These are phyloP conservation scores for Lachancea quebecensis DNA, from an alignment of 805 yeast species.

Conservation along the genomic window DNA sequence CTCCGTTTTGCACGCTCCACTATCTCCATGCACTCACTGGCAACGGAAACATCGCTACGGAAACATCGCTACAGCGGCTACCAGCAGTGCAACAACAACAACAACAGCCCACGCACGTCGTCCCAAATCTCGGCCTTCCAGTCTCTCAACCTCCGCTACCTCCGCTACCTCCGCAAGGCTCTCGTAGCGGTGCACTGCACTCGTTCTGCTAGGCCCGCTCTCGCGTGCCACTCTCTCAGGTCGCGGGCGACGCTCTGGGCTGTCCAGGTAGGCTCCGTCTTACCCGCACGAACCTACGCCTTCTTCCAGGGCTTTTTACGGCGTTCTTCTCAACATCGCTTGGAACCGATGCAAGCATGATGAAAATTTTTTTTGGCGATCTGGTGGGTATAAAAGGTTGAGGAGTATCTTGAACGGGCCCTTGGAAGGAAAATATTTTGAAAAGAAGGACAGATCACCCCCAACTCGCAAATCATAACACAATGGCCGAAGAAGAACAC, in stretches of 20 bases:
- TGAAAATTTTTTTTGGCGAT: not conserved
- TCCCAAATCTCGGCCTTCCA: no score
- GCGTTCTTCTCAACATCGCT: not conserved
- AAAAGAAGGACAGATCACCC: not conserved
- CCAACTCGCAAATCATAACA: not conserved
- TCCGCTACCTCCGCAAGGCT: not conserved
- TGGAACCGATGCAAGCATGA: not conserved
- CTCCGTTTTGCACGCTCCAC: no score
- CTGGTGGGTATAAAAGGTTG: not conserved
- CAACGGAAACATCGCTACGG: no score
- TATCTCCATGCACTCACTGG: no score
- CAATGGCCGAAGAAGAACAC: slow-evolving; percentile 54
- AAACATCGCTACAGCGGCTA: no score
- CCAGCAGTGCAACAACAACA: no score
- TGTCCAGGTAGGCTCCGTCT: not conserved
- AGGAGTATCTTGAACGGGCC: not conserved
- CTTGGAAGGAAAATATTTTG: not conserved
- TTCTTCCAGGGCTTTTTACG: not conserved
- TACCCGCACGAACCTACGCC: not conserved
- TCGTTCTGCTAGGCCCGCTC: no score
- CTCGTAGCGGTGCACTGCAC: not conserved
- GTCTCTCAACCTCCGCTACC: not conserved
- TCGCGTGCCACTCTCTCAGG: no score
- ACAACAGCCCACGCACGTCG: no score
- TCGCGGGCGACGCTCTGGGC: no score